Base-by-base conservation (phyloP, 257 asterid genomes). In the Solanum ossicruentum region DNA sequence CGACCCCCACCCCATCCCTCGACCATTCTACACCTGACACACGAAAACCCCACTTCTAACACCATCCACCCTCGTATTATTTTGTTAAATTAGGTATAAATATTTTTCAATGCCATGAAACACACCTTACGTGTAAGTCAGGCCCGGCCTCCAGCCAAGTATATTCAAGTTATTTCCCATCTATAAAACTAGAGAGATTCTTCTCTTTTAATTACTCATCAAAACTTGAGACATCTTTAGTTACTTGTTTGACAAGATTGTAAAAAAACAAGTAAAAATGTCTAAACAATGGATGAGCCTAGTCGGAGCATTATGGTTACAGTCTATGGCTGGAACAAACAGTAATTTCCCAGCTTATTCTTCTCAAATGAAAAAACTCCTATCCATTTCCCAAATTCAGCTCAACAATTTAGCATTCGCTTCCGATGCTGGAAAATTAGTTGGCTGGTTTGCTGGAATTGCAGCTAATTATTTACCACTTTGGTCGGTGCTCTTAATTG, bases 331-430 rank as follows among this genome's bases (percentile, higher is more conserved):
- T 45, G 98, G 98, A 12, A 92, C 97, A 11, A 95, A 95, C 91
- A 45, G 97, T 1, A 92, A 93, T 54, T 93, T 95, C 10, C 97
- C 98, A 0, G 94, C 97, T 3, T 95, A 95, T 88, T 95, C 98
- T 0, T 90, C 97, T 0, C 90, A 92, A 75, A 91, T 95, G 39
- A 95, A 95, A 43, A 57, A 66, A 10, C 87, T 91, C 10, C 92
- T 95, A 32, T 90, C 94, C 51, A 45, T 92, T 5, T 91, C 99
- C 0, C 97, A 95, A 70, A 83, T 92, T 3, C 88, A 92, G 26
- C 98, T 95, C 83, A 95, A 94, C 85, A 92, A 94, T 36, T 91
- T 95, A 7, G 98, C 99, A 17, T 90, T 92, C 20, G 99, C 98
- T 65, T 91, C 93, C 6, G 99, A 95, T 71, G 97, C 98, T 36